These are phyloP conservation scores for Candida tropicalis DNA, from an alignment of 1,139 yeast genomes.

Conservation along the genomic window DNA sequence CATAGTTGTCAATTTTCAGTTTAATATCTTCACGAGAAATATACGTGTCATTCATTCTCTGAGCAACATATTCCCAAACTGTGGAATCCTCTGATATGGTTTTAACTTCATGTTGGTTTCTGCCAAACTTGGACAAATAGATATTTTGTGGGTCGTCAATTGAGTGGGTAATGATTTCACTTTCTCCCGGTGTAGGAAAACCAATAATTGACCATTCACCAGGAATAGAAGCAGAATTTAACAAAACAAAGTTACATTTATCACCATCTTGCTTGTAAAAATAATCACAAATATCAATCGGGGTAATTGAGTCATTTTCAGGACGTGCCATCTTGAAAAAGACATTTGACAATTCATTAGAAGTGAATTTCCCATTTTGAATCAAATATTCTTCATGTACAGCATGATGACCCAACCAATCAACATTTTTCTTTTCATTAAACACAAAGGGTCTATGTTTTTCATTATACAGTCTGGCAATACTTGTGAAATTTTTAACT, in stretches of 20 bases:
- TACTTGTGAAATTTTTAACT: slow-evolving; percentile 60
- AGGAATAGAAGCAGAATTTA: slow-evolving; percentile 77
- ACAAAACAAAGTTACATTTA: slow-evolving; percentile 49
- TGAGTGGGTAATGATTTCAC: slow-evolving; percentile 70
- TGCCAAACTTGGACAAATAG: slow-evolving; percentile 19
- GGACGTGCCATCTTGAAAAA: slow-evolving; percentile 21
- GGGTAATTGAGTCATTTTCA: slow-evolving; percentile 18
- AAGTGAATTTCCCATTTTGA: slow-evolving; percentile 13
- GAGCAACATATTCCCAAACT: slow-evolving; percentile 30
- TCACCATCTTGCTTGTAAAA: slow-evolving; percentile 21
- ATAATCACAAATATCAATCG: slow-evolving; percentile 55
- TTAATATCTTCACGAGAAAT: slow-evolving; percentile 24
- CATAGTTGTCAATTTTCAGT: slow-evolving; percentile 14
- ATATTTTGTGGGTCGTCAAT: slow-evolving; percentile 37
- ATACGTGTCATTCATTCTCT: slow-evolving; percentile 24
- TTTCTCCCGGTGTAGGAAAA: slow-evolving; percentile 52
- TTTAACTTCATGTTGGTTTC: slow-evolving; percentile 12
- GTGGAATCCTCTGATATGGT: slow-evolving; percentile 11
- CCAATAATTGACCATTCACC: slow-evolving; percentile 92
- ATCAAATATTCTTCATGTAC: slow-evolving; percentile 17
- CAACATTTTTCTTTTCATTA: neutral
- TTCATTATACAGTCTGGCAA: slow-evolving; percentile 48
- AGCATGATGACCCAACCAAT: slow-evolving; percentile 15
- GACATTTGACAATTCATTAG: slow-evolving; percentile 11
- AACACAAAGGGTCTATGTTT: slow-evolving; percentile 15